A percentile compares a stretch with the other conserved stretches of the same genome.
These are phyloP conservation scores for Aspergillus viridinutans DNA, from an alignment of 2,329 filamentous ascomycete genomes.

Conservation along the genomic window DNA sequence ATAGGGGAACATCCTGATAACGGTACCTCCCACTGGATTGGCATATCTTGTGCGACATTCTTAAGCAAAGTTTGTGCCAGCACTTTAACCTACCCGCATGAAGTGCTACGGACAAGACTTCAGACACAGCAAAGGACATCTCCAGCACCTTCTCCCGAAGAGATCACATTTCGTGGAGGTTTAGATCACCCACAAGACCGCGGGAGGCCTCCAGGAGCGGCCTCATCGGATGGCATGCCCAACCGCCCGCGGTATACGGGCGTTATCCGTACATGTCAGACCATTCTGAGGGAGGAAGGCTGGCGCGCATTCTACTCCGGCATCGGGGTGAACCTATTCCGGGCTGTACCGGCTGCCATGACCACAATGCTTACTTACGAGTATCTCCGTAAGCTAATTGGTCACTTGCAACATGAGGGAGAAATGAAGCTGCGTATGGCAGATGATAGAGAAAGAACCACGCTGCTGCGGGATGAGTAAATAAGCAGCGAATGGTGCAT, in stretches of 20 bases:
- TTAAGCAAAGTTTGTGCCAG: constrained; percentile 92
- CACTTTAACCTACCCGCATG: constrained; percentile 93
- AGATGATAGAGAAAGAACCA: constrained; percentile 14
- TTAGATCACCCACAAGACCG: constrained; percentile 41
- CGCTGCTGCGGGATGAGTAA: constrained; percentile 16
- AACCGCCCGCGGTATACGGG: constrained; percentile 64
- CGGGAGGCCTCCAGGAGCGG: constrained; percentile 38
- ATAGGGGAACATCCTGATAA: constrained; percentile 69
- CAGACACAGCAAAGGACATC: constrained; percentile 82
- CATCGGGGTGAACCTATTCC: constrained; percentile 95
- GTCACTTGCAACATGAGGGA: constrained; percentile 53
- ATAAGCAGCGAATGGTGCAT: background rate
- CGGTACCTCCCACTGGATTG: constrained; percentile 68
- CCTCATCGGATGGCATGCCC: constrained; percentile 56
- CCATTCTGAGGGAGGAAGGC: constrained; percentile 84
- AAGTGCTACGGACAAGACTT: constrained; percentile 87
- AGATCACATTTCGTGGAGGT: constrained; percentile 46
- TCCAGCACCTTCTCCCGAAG: constrained; percentile 45
- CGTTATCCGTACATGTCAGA: constrained; percentile 74
- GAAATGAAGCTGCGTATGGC: constrained; percentile 22
- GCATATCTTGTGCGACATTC: constrained; percentile 83
- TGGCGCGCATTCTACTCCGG: constrained; percentile 97
- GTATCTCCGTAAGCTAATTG: constrained; percentile 58
- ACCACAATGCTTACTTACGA: constrained; percentile 98
- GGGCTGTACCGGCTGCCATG: constrained; percentile 89